Conservation (phyloP, 1,284 basidiomycete species). For the Ceratobasidium sp. region DNA sequence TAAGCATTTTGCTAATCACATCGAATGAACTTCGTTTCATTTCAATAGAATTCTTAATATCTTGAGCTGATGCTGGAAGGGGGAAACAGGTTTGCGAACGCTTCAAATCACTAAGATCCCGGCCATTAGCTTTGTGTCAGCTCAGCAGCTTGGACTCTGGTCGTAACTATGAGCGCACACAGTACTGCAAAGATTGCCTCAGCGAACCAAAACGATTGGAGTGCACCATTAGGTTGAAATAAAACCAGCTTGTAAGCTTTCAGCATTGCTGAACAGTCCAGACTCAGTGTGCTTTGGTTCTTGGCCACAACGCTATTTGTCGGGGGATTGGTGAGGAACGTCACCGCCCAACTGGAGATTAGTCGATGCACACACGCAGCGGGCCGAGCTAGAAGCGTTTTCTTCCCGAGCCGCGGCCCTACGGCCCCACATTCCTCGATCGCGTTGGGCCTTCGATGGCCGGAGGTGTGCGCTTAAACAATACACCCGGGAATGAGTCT, state of each 20-base stretch:
- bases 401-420: constrained; percentile 11
- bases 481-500: constrained; percentile 11
- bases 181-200: too few relatives aligned
- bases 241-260: background rate
- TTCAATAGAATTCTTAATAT: background rate
- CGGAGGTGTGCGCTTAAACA: background rate
- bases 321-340: background rate
- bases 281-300: background rate
- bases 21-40: background rate
- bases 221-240: background rate
- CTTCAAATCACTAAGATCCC: background rate
- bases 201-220: too few relatives aligned
- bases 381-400: background rate
- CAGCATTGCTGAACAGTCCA: background rate
- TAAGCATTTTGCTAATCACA: background rate
- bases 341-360: background rate
- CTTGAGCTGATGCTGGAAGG: background rate
- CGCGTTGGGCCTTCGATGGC: background rate
- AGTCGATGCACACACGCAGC: background rate
- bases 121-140: background rate
- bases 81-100: background rate
- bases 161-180: background rate
- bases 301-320: too few relatives aligned
- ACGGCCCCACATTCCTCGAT: background rate
- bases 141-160: background rate